A percentile compares a stretch with the other conserved stretches of the same genome.
phyloP scores from a whole-genome alignment of 2,329 filamentous ascomycete species.

The Trichoderma hamatum region DNA sequence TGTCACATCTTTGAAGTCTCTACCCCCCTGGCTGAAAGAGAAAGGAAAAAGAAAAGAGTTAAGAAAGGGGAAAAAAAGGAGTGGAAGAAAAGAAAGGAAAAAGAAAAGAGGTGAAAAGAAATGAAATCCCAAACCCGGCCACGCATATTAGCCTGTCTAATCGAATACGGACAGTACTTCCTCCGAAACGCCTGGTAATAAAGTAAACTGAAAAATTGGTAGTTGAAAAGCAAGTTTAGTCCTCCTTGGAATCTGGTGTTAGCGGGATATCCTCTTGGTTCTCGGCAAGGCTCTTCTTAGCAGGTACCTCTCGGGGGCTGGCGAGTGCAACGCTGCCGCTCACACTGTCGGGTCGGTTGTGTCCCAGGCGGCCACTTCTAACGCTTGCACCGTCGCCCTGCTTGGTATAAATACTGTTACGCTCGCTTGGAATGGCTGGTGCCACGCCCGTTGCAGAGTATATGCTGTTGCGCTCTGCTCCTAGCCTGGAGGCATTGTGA shows the following conservation, averaged over 20 bases:
- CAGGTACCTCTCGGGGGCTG: constrained; percentile 54
- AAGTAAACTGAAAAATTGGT: constrained; percentile 24
- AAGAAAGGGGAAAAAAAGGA: background rate
- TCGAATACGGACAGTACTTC: constrained; percentile 7
- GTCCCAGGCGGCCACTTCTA: constrained; percentile 75
- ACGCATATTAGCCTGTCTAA: constrained; percentile 20
- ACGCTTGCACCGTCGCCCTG: constrained; percentile 74
- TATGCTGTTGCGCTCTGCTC: constrained; percentile 72
- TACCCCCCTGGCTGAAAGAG: constrained; percentile 3
- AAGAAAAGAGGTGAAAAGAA: background rate
- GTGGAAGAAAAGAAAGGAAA: background rate
- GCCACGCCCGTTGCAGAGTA: constrained; percentile 75
- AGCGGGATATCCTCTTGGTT: constrained; percentile 35
- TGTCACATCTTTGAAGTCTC: constrained; percentile 31
- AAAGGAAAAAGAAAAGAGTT: background rate
- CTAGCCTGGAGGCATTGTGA: constrained; percentile 50
- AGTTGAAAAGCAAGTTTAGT: constrained; percentile 11
- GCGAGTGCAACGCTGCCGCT: constrained; percentile 72
- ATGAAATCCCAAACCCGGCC: constrained; percentile 1
- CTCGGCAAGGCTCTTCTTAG: constrained; percentile 40
- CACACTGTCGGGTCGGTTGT: constrained; percentile 80
- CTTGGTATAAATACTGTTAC: constrained; percentile 79
- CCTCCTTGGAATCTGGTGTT: constrained; percentile 29
- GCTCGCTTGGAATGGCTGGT: constrained; percentile 69
- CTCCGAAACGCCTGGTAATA: constrained; percentile 5